A percentile compares a stretch with the other conserved stretches of the same genome.
These are phyloP conservation scores for Silene vulgaris DNA, from an alignment of 179 eudicot genomes.

Conservation along the genomic window DNA sequence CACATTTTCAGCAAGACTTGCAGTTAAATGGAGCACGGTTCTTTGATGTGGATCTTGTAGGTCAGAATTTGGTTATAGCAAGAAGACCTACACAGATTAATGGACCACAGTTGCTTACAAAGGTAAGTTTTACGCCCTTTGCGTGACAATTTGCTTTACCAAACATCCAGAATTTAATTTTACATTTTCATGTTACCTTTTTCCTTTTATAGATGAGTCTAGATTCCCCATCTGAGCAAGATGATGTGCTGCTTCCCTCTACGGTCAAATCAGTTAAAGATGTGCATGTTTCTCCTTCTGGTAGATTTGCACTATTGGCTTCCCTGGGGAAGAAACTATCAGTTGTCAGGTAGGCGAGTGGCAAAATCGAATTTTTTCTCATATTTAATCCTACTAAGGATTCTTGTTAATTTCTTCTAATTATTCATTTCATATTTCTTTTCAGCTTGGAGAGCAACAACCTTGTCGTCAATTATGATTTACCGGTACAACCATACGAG, in stretches of 20 bases:
- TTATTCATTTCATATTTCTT: slow-evolving; percentile 12
- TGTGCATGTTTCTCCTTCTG: slow-evolving; percentile 53
- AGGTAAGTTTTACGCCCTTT: slow-evolving; percentile 33
- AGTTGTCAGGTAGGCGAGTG: slow-evolving; percentile 51
- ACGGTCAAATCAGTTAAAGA: slow-evolving; percentile 62
- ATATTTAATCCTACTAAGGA: background rate
- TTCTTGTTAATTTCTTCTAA: slow-evolving; percentile 15
- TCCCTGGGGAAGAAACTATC: slow-evolving; percentile 70
- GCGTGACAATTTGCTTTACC: slow-evolving; percentile 10
- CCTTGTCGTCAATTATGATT: slow-evolving; percentile 54
- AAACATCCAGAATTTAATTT: background rate
- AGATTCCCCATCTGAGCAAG: slow-evolving; percentile 50
- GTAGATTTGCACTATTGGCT: slow-evolving; percentile 60
- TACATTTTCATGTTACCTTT: background rate
- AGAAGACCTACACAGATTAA: slow-evolving; percentile 58
- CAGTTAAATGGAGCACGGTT: slow-evolving; percentile 60
- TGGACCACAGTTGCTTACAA: slow-evolving; percentile 56
- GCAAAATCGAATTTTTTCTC: background rate
- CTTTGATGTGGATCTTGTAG: slow-evolving; percentile 64
- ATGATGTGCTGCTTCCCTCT: slow-evolving; percentile 53
- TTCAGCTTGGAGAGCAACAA: slow-evolving; percentile 79
- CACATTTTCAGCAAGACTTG: slow-evolving; percentile 46
- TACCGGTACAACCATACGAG: slow-evolving; percentile 57
- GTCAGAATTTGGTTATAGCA: slow-evolving; percentile 49
- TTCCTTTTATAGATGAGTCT: slow-evolving; percentile 55